A percentile compares a stretch with the other conserved stretches of the same genome.
Evolutionary conservation across 768 basidiomycete genomes (phyloP).

Genomic region (Pleurotus citrinopileatus): DNA sequence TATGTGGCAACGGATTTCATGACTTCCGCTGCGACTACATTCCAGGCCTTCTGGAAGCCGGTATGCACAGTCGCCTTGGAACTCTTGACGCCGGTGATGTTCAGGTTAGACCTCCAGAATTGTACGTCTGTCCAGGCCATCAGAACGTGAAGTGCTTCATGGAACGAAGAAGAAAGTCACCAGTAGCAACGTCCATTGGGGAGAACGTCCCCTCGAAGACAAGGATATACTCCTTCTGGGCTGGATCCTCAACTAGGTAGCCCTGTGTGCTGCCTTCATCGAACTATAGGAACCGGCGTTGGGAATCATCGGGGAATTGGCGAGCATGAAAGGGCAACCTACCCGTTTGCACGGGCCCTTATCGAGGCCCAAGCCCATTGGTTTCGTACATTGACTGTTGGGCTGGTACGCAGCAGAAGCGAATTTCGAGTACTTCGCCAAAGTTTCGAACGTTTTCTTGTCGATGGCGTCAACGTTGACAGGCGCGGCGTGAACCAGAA

Average conservation of each 20-base stretch:
- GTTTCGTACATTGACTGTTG: constrained; percentile 4
- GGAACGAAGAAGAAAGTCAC: not conserved
- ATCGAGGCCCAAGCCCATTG: constrained; percentile 1
- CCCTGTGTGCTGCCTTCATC: constrained; percentile 2
- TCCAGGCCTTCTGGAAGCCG: constrained; percentile 9
- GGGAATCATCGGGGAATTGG: not conserved
- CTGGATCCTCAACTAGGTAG: not conserved
- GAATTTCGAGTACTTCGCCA: constrained; percentile 7
- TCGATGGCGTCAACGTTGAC: not conserved
- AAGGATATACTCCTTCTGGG: constrained; percentile 1
- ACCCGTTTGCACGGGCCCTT: not conserved
- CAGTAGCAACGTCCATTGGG: not conserved
- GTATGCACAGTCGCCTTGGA: not conserved
- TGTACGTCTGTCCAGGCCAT: constrained; percentile 1
- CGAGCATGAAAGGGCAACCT: not conserved
- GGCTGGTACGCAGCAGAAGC: constrained; percentile 3
- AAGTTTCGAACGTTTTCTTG: constrained; percentile 2
- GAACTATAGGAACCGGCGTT: not conserved
- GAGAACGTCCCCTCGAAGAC: constrained; percentile 2
- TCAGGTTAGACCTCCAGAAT: not conserved
- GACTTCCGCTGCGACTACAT: not conserved
- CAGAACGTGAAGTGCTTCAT: too few species aligned
- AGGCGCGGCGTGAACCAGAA: constrained; percentile 2
- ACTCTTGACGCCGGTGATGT: not conserved
- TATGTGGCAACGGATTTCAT: not conserved